Percentiles rank a stretch among this genome's conserved stretches.
phyloP scores from a whole-genome alignment of 2,329 filamentous ascomycete genomes.

The Pseudocercospora cruenta region DNA sequence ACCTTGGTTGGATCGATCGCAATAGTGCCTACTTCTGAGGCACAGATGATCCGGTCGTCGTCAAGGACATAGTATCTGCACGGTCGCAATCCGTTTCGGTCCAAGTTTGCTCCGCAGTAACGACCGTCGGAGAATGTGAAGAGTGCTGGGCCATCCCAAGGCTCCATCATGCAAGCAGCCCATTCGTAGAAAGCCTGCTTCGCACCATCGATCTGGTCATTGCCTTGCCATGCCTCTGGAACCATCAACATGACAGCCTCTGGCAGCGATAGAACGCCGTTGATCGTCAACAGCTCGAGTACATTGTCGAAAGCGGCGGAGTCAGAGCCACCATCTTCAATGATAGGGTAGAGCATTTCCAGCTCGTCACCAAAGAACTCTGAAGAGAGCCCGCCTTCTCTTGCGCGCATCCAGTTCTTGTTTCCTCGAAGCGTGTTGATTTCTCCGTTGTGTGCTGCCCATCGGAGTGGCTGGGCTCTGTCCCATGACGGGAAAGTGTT shows the following conservation, averaged over 20 bases:
- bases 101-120: constrained; percentile 95
- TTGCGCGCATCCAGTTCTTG: constrained; percentile 99
- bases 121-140: constrained; percentile 97
- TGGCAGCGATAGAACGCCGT: constrained; percentile 90
- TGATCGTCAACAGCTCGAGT: constrained; percentile 88
- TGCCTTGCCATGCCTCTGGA: constrained; percentile 96
- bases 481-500: constrained; percentile 99
- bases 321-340: constrained; percentile 95
- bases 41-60: constrained; percentile 95
- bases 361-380: constrained; percentile 91
- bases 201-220: constrained; percentile 85
- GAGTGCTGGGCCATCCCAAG: constrained; percentile 94
- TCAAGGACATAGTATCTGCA: constrained; percentile 97
- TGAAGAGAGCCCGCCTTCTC: constrained; percentile 92
- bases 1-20: constrained; percentile 86
- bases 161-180: constrained; percentile 98
- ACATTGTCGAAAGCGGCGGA: constrained; percentile 98
- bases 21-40: constrained; percentile 94
- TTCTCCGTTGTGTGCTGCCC: constrained; percentile 98
- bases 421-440: constrained; percentile 97
- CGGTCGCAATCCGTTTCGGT: constrained; percentile 91
- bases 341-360: constrained; percentile 86
- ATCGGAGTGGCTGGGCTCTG: constrained; percentile 90
- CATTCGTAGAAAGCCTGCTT: constrained; percentile 98
- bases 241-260: constrained; percentile 99